These are phyloP conservation scores for Flaveria floridana DNA, from an alignment of 140 eudicot genomes.

Conservation along the genomic window DNA sequence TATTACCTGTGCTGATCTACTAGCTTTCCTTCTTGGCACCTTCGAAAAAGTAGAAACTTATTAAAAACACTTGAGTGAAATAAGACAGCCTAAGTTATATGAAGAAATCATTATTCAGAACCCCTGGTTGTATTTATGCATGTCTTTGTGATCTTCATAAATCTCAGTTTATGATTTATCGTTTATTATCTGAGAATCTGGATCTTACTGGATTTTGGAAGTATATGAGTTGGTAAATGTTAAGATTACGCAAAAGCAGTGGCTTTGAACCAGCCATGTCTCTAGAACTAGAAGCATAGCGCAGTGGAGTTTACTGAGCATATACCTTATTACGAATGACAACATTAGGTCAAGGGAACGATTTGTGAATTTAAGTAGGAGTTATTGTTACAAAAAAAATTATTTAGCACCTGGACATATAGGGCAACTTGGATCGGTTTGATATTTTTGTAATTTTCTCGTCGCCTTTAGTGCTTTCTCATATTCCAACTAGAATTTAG, in stretches of 20 bases:
- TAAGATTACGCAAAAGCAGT: neutral
- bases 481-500: neutral
- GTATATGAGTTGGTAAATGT: slow-evolving; percentile 1
- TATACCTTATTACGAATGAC: neutral
- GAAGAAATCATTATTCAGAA: neutral
- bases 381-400: neutral
- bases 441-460: neutral
- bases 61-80: neutral
- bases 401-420: neutral
- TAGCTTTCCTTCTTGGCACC: neutral
- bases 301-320: neutral
- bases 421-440: neutral
- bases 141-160: neutral
- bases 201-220: slow-evolving; percentile 15
- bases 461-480: neutral
- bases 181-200: slow-evolving; percentile 6
- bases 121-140: slow-evolving; percentile 2
- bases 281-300: neutral
- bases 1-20: slow-evolving; percentile 4
- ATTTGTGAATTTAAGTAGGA: neutral
- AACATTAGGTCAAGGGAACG: neutral
- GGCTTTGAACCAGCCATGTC: neutral
- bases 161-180: slow-evolving; percentile 1
- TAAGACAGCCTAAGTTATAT: neutral
- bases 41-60: neutral